Evolutionary conservation across 2,329 filamentous ascomycete genomes (phyloP), one percentile per base, ranked within the genome.

Genomic region (Hypoxylon sp.): DNA sequence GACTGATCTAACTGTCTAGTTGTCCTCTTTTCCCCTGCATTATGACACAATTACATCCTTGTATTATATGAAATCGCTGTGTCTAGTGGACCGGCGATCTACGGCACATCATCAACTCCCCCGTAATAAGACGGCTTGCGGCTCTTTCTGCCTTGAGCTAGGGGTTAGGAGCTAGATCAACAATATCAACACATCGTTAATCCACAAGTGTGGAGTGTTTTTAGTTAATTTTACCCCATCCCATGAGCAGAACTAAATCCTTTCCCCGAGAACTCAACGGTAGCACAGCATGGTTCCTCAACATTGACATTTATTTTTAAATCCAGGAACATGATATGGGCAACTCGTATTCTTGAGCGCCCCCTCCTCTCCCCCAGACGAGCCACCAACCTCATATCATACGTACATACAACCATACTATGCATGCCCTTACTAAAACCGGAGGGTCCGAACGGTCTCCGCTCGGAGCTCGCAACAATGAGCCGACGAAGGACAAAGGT

Each of bases 271-370:
- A 4, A 13, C 25, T 9, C 25, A 34, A 36, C 43, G 14, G 45
- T 46, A 34, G 34, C 41, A 11, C 32, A n/a, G 25, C 6, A 46
- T 14, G 19, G 10, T 11, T 34, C 17, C 38, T 21, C 43, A 21
- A n/a, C 32, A 34, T 9, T 59, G 38, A 53, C 41, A 49, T 32
- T 32, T 30, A 48, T 17, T 19, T 48, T n/a, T 61, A 34, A 53
- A 52, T 68, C 55, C 65, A 90, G 89, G 89, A 91, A 78, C 89
- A 91, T 75, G 87, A 90, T 73, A 82, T 90, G 79, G 89, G 89
- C 50, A 91, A 91, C 61, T 87, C 85, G 30, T 87, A 85, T 76
- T 79, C 82, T 63, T 85, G 70, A 81, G 10, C 34, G 38, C 38
- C 5, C 28, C 28, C 28, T 5, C 28, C 28, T 30, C 28, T 30